Percentiles rank a stretch among this genome's conserved stretches.
These are phyloP conservation scores for Psophocarpus tetragonolobus DNA, from an alignment of 306 rosid genomes.

Conservation along the genomic window DNA sequence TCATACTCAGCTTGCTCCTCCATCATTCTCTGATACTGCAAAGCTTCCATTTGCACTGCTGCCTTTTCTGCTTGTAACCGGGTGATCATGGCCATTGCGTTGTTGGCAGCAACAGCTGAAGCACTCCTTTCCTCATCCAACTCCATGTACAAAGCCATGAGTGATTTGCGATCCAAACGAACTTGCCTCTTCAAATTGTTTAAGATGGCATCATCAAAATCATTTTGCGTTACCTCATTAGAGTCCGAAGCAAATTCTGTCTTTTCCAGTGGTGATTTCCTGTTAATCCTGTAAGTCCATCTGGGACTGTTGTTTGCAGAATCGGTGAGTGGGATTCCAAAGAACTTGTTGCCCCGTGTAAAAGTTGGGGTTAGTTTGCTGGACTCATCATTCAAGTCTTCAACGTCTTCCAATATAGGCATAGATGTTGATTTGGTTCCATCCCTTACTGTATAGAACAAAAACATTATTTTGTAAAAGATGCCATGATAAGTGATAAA, in stretches of 20 bases:
- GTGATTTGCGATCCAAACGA: slow-evolving; percentile 76
- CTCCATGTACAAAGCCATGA: slow-evolving; percentile 86
- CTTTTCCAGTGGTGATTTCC: slow-evolving; percentile 58
- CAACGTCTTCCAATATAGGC: slow-evolving; percentile 55
- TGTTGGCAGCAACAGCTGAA: slow-evolving; percentile 88
- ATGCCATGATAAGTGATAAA: not conserved
- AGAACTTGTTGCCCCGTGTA: slow-evolving; percentile 62
- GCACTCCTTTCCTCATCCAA: slow-evolving; percentile 97
- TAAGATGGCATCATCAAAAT: slow-evolving; percentile 54
- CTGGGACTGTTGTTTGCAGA: slow-evolving; percentile 69
- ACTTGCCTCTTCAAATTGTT: slow-evolving; percentile 63
- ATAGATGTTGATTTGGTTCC: slow-evolving; percentile 48
- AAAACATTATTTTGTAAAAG: slow-evolving; percentile 9
- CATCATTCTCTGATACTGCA: slow-evolving; percentile 97
- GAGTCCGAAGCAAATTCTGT: slow-evolving; percentile 55
- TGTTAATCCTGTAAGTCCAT: slow-evolving; percentile 48
- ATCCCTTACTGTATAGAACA: slow-evolving; percentile 54
- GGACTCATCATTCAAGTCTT: slow-evolving; percentile 50
- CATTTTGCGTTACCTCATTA: slow-evolving; percentile 42
- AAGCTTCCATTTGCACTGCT: slow-evolving; percentile 93
- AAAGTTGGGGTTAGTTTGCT: slow-evolving; percentile 50
- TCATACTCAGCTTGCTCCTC: slow-evolving; percentile 97
- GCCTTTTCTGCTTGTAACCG: slow-evolving; percentile 92
- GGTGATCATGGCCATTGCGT: slow-evolving; percentile 99
- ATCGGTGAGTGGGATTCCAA: slow-evolving; percentile 78